A percentile compares a stretch with the other conserved stretches of the same genome.
These are phyloP conservation scores for Typha latifolia DNA, from an alignment of 176 grass and related monocot species.

Conservation along the genomic window DNA sequence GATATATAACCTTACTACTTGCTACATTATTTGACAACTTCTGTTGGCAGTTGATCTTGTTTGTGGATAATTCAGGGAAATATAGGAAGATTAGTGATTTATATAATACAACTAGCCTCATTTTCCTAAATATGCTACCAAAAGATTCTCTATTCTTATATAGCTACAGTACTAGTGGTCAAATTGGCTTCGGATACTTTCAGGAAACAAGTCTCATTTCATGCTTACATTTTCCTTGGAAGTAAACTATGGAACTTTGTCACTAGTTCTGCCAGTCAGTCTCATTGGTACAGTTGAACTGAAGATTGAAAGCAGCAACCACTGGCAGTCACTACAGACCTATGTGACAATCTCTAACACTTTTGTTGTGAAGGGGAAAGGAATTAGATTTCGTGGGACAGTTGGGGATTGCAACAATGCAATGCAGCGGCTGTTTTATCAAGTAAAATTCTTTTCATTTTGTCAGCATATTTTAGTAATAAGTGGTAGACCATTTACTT, in stretches of 20 bases:
- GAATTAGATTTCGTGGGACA: conserved; percentile 44
- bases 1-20: too few relatives aligned
- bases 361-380: conserved; percentile 46
- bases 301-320: conserved; percentile 31
- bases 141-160: too few relatives aligned
- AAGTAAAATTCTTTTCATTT: conserved; percentile 30
- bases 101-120: too few relatives aligned
- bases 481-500: neutral
- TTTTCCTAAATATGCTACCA: too few relatives aligned
- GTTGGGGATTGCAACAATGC: conserved; percentile 54
- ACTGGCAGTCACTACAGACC: conserved; percentile 50
- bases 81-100: neutral
- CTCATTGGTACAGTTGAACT: conserved; percentile 28
- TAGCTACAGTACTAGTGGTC: too few relatives aligned
- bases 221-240: conserved; percentile 51
- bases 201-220: conserved; percentile 66
- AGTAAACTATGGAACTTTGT: conserved; percentile 51
- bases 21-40: too few relatives aligned
- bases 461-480: neutral
- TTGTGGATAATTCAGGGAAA: neutral
- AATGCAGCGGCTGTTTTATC: conserved; percentile 48
- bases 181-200: conserved; percentile 5
- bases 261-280: conserved; percentile 29
- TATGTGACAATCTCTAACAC: conserved; percentile 55
- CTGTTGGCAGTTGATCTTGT: neutral